Percentiles rank a stretch among this genome's conserved stretches.
phyloP scores from a whole-genome alignment of 2,329 filamentous ascomycete genomes.

The Cadophora malorum region DNA sequence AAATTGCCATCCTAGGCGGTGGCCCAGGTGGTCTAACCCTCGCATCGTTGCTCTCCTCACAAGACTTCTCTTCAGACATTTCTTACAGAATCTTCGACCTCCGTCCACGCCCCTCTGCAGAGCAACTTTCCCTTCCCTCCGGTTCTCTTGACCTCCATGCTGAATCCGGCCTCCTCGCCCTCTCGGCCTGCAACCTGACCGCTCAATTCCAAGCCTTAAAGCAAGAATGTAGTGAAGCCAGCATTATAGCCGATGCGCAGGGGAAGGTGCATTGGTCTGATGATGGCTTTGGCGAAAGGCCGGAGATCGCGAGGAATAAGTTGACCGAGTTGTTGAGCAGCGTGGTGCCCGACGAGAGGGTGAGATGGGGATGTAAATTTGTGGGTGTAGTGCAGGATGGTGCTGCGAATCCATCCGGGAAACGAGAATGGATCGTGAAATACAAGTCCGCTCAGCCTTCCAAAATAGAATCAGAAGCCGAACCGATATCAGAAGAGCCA shows the following conservation, averaged over 20 bases:
- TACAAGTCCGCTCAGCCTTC: neutral
- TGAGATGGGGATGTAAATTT: constrained; percentile 29
- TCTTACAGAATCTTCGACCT: constrained; percentile 34
- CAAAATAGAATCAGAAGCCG: neutral
- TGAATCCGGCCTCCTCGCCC: constrained; percentile 52
- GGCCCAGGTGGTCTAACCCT: constrained; percentile 33
- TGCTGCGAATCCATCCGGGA: neutral
- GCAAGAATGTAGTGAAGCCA: constrained; percentile 36
- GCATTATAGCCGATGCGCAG: constrained; percentile 49
- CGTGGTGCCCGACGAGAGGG: constrained; percentile 1
- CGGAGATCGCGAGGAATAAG: constrained; percentile 28
- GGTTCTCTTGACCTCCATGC: constrained; percentile 59
- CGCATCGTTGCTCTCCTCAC: constrained; percentile 23
- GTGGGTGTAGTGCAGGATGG: constrained; percentile 6
- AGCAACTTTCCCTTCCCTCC: constrained; percentile 26
- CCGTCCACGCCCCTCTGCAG: constrained; percentile 14
- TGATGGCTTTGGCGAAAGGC: constrained; percentile 14
- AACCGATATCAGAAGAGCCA: neutral
- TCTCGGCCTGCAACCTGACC: constrained; percentile 53
- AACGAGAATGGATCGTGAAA: neutral
- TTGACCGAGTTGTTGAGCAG: constrained; percentile 28
- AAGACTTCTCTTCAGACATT: neutral
- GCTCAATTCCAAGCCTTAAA: constrained; percentile 50
- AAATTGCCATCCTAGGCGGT: constrained; percentile 36
- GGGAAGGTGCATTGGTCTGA: constrained; percentile 42